These are phyloP conservation scores for Cryptosporidium sp. DNA, from an alignment of 169 alveolate species.

Conservation along the genomic window DNA sequence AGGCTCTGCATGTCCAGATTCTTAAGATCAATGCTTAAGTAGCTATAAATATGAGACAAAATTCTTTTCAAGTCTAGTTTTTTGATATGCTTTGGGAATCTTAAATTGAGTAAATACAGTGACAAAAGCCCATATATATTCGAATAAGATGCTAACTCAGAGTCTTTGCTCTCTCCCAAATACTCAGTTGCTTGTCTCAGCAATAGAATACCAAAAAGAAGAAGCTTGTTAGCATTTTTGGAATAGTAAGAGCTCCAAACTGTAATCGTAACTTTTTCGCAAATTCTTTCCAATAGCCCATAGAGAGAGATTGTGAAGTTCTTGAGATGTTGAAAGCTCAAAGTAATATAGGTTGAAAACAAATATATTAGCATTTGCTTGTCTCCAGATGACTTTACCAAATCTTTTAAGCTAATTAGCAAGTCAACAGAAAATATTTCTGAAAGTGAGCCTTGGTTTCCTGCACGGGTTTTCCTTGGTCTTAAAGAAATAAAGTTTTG, in stretches of 20 bases:
- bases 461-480: neutral
- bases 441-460: neutral
- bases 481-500: neutral
- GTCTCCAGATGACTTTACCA: constrained; percentile 61
- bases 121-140: constrained; percentile 50
- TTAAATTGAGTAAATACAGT: neutral
- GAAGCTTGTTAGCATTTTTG: constrained; percentile 12
- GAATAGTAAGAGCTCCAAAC: constrained; percentile 2
- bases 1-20: neutral
- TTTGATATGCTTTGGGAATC: constrained; percentile 36
- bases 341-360: constrained; percentile 37
- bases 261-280: neutral
- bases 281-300: constrained; percentile 3
- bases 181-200: constrained; percentile 41
- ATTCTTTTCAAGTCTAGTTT: constrained; percentile 1
- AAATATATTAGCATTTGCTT: constrained; percentile 64
- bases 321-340: constrained; percentile 27
- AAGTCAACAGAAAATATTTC: constrained; percentile 20
- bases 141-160: constrained; percentile 3
- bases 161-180: neutral
- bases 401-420: neutral
- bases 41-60: neutral
- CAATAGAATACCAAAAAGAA: constrained; percentile 40
- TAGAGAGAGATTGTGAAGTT: constrained; percentile 43
- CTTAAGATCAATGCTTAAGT: neutral